Base-by-base conservation (phyloP, 1,139 yeast species). In the Candida neerlandica region DNA sequence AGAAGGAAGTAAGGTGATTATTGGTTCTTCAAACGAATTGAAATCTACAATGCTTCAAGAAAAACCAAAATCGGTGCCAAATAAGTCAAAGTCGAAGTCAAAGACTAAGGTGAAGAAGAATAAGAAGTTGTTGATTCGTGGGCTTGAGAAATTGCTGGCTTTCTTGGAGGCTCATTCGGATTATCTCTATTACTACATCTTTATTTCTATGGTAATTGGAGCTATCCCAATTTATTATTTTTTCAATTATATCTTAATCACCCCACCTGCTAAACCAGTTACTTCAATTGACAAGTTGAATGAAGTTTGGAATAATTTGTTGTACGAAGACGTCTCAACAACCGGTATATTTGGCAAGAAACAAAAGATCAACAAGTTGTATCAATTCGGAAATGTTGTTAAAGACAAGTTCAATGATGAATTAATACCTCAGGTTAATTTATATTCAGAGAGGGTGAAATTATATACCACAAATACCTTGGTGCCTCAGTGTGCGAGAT, bases 81-180 rank as follows among this genome's bases (percentile, higher is more conserved):
- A 33, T 18, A 39, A 15, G 19, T 3, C n/a, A 7, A 23, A 10
- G 12, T 12, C 30, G 18, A 26, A 15, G 19, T 11, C 32, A 14
- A 43, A 18, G n/a, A 16, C 27, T 4, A 33, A 18, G 12, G 12
- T 29, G 21, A 34, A 40, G 26, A 29, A 35, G 21, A 14, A 34
- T 35, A 42, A 29, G 34, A 43, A 35, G 9, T 7, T 44, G 10
- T 34, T 44, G n/a, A 38, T 41, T 39, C 27, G 38, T 15, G 43
- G 44, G 7, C 27, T 58, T 33, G 44, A 48, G n/a, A 27, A 16
- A n/a, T 41, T 59, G 16, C 58, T 50, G 42, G 27, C 43, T 1
- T 49, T 58, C 33, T 53, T 63, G 53, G 63, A 60, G 16, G 34
- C 54, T 1, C 53, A 63, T 51, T 55, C 65, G 3, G 62, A 55